Base-by-base conservation (phyloP, 2,329 filamentous ascomycete genomes). In the Alternaria angustiovoidea region DNA sequence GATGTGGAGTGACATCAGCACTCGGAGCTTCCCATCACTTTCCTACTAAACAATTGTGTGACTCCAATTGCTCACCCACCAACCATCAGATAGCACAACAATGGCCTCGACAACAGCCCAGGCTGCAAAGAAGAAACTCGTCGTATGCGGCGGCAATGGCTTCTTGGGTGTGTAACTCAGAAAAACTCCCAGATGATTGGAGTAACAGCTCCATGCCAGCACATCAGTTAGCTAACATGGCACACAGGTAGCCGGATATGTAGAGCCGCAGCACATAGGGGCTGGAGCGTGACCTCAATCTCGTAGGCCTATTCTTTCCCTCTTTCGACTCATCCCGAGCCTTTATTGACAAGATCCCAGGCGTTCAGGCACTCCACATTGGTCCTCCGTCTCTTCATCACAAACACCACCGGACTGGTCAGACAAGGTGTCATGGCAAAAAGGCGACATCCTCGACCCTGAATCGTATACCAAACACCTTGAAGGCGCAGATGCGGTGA, bases 101-200 rank as follows among this genome's bases (percentile, higher is more conserved):
- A 87, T 88, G 79, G 72, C 85, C 51, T 83, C 85, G 65, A 84
- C 85, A 11, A 53, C 57, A 49, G 86, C 87, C 78, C 70, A 84
- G 54, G 83, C 85, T 66, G 84, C 85, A 51, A 83, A 88, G 58
- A 97, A 93, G 81, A 90, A 88, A 80, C 84, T 99, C 43, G 89
- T 98, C 42, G 93, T 99, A 55, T 96, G 92, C 68, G 95, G 95
- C 68, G 94, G 94, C 61, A 97, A 92, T 79, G 94, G 95, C 34
- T 99, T 98, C 77, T 81, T 99, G 26, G 93, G 93, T 80, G 75
- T 30, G 75, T 72, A 86, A 36, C 36, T 2, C 24, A 14, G 6
- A 46, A 44, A 11, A 28, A 14, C 14, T 20, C 20, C 46, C 5
- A 36, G 46, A 32, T 49, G 16, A 32, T 34, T 36, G 7, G 32